These are phyloP conservation scores for Pleurotus citrinopileatus DNA, from an alignment of 768 basidiomycete species.

Conservation along the genomic window DNA sequence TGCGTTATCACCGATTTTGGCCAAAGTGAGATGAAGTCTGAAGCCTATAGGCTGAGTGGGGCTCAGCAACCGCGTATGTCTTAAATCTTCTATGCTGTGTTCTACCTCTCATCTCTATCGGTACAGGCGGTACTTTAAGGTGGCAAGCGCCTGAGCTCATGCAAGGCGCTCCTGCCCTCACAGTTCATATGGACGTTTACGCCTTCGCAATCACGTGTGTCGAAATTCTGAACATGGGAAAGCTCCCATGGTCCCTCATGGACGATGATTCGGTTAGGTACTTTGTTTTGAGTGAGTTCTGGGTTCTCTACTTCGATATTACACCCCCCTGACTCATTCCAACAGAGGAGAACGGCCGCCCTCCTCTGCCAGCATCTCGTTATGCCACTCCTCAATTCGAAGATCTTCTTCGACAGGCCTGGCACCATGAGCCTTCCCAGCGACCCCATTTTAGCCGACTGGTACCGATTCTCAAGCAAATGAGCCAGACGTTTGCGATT, in stretches of 20 bases:
- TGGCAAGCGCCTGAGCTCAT: constrained; percentile 72
- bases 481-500: constrained; percentile 38
- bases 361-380: constrained; percentile 39
- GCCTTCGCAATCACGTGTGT: constrained; percentile 65
- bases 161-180: constrained; percentile 65
- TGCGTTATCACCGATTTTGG: constrained; percentile 85
- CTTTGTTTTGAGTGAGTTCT: constrained; percentile 45
- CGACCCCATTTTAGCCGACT: constrained; percentile 54
- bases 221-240: constrained; percentile 62
- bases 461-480: constrained; percentile 39
- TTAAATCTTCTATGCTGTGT: not conserved
- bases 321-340: not conserved
- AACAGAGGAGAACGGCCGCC: constrained; percentile 50
- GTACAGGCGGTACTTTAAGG: constrained; percentile 57
- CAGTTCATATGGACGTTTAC: constrained; percentile 62
- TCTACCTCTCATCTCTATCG: constrained; percentile 1
- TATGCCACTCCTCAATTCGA: constrained; percentile 31
- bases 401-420: constrained; percentile 51
- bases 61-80: constrained; percentile 43
- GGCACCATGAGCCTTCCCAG: constrained; percentile 48
- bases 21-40: constrained; percentile 75
- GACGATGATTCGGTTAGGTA: constrained; percentile 50
- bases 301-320: not conserved
- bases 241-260: constrained; percentile 52
- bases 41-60: constrained; percentile 61